Base-by-base conservation (phyloP, 208 protist species). In the Plasmodiophora brassicae region DNA sequence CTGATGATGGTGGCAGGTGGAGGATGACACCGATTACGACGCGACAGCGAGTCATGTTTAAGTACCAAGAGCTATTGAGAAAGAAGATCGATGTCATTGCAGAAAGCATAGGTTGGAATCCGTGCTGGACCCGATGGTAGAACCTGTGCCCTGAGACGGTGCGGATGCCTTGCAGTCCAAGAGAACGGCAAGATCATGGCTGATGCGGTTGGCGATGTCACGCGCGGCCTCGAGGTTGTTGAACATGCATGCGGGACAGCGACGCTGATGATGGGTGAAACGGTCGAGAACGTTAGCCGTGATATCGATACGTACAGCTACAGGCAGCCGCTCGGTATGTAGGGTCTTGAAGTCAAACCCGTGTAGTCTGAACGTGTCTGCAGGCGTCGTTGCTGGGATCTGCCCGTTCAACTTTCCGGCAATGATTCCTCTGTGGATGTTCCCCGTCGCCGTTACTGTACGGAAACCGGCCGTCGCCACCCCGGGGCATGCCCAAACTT, bases 351-450 rank as follows among this genome's bases (percentile, higher is more conserved):
- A 14, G 20, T 57, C 50, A 57, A 14, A 25, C 25, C 14, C 50
- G 50, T 57, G 14, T 57, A 25, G 25, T 78, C n/a, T 5, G 20
- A 78, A 78, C n/a, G n/a, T 78, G 5, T 5, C n/a, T 94, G 8
- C 93, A 94, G 89, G 65, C 86, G 96, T 97, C 50, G 93, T 89
- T 83, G 96, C 96, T 35, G 96, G 96, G 90, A 96, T 98, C 71
- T 44, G 57, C 1, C 91, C 91, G 1, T 93, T 93, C 84, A 96
- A 96, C 89, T 96, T 96, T 85, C 94, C 94, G 71, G 95, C 95
- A 22, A 97, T 97, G 95, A 96, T 96, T 91, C 94, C 95, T 35
- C 90, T 96, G 20, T 93, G 87, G 87, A 83, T 89, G 39, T 86
- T 86, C 25, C 84, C 43, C 32, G 32, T 86, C 41, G 84, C 84